Evolutionary conservation across 768 basidiomycete genomes (phyloP).

Genomic region (Dentipellis fragilis): DNA sequence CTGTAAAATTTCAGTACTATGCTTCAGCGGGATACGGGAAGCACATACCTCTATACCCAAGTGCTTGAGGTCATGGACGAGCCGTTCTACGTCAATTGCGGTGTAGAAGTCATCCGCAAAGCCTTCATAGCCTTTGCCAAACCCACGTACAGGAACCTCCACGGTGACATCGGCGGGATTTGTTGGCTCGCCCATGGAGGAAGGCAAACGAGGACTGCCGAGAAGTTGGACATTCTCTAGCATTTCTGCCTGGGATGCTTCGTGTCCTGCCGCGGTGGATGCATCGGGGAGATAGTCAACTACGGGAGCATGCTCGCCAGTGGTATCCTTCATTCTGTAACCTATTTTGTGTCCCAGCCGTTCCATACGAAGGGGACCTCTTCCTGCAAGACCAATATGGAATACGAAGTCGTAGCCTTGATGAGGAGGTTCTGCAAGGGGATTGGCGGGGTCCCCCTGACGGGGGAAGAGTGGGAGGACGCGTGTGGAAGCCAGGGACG

Average conservation of each 20-base stretch:
- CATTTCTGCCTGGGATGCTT: conserved; percentile 27
- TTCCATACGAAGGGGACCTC: conserved; percentile 60
- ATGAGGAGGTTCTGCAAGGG: conserved; percentile 31
- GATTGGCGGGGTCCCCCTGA: conserved; percentile 20
- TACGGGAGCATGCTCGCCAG: conserved; percentile 42
- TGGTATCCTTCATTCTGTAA: conserved; percentile 62
- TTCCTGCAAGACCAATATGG: conserved; percentile 62
- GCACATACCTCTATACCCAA: conserved; percentile 36
- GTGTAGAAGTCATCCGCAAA: conserved; percentile 44
- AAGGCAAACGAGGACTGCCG: conserved; percentile 10
- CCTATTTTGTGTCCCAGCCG: conserved; percentile 54
- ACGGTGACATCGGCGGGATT: conserved; percentile 4
- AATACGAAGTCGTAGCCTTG: conserved; percentile 62
- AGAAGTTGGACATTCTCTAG: conserved; percentile 22
- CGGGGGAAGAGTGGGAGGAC: conserved; percentile 37
- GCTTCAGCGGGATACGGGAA: background rate
- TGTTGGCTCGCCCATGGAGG: background rate
- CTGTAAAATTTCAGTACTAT: conserved; percentile 19
- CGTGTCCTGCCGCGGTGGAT: conserved; percentile 1
- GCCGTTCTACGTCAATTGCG: conserved; percentile 40
- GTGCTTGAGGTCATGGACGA: conserved; percentile 42
- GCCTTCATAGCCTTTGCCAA: conserved; percentile 33
- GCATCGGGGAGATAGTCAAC: conserved; percentile 20
- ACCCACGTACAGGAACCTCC: conserved; percentile 15
- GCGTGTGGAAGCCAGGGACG: conserved; percentile 48